A percentile compares a stretch with the other conserved stretches of the same genome.
Conservation (phyloP, 768 basidiomycete genomes). For the Tricholomella constricta region DNA sequence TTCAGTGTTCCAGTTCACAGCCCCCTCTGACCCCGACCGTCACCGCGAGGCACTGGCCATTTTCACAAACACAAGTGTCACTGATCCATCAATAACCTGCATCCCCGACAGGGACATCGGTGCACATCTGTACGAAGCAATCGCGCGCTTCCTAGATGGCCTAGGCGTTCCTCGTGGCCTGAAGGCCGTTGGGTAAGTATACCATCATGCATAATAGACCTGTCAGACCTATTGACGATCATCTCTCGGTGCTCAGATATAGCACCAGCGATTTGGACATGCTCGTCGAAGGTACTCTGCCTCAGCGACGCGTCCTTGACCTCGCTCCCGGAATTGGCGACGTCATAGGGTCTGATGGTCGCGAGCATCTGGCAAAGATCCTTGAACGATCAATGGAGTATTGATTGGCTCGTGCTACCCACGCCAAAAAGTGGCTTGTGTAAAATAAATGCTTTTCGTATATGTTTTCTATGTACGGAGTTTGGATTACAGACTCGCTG, state of each 20-base stretch:
- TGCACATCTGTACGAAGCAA: constrained; percentile 77
- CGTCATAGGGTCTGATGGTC: constrained; percentile 79
- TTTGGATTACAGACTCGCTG: too few relatives aligned
- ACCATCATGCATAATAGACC: not conserved
- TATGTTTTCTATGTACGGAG: too few relatives aligned
- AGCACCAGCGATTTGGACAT: constrained; percentile 61
- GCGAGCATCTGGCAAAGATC: constrained; percentile 78
- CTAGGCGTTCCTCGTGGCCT: constrained; percentile 87
- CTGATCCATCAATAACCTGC: constrained; percentile 68
- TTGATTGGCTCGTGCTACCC: constrained; percentile 31
- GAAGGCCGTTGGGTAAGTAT: constrained; percentile 67
- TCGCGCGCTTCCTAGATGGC: constrained; percentile 84
- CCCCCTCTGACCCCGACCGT: constrained; percentile 88
- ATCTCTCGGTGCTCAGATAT: constrained; percentile 45
- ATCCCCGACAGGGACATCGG: constrained; percentile 84
- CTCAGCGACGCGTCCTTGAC: constrained; percentile 90
- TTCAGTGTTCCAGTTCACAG: constrained; percentile 91
- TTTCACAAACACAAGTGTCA: constrained; percentile 66
- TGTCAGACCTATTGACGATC: not conserved
- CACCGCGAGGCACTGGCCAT: constrained; percentile 89
- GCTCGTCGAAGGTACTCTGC: constrained; percentile 90
- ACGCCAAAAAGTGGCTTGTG: too few relatives aligned
- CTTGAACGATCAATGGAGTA: constrained; percentile 81
- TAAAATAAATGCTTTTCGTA: too few relatives aligned
- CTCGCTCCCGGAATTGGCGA: constrained; percentile 90